Evolutionary conservation across 2,329 filamentous ascomycete species (phyloP), one percentile per base, ranked within the genome.

Genomic region (Verticillium longisporum): DNA sequence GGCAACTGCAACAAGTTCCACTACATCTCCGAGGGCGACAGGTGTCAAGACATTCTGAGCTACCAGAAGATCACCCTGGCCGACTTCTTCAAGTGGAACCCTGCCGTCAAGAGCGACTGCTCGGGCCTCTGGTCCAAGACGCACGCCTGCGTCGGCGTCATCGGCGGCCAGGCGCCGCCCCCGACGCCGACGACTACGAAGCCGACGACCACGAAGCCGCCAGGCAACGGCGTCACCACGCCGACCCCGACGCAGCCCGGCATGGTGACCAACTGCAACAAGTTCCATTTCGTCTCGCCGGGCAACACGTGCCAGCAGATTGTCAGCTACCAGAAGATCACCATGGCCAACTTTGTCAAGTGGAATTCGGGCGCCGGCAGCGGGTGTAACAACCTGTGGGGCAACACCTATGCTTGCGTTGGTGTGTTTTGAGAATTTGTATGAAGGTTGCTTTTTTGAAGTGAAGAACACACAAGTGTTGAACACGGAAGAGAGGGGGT

Each of bases 1-100:
- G 55, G 57, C n/a, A 66, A 66, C 55, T 68, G 64, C 54, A 58
- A 68, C n/a, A 63, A 60, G 41, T 68, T 68, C 34, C 62, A 67
- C 38, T 45, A 57, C 15, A 61, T 66, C 14, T 32, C 18, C 6
- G 15, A 21, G 1, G 63, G 62, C 4, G 62, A 66, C 38, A 58
- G 34, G 15, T 68, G 64, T 33, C 36, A 38, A 4, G 50, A 11
- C 2, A 62, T 66, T 10, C 26, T 36, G 9, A 10, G 34, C 34
- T 13, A 57, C 56, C 33, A 45, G 26, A 26, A 26, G 18, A 45
- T 66, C 33, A 57, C 57, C 11, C 14, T 64, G 1, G 56, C 57
- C 1, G 57, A 65, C 37, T 60, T 69, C 15, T 32, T 58, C 38
- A 59, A 62, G 7, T 69, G 62, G 64, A 68, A 68, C 45, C 63